Base-by-base conservation (phyloP, 2,329 filamentous ascomycete species). In the Fusarium dimerum region DNA sequence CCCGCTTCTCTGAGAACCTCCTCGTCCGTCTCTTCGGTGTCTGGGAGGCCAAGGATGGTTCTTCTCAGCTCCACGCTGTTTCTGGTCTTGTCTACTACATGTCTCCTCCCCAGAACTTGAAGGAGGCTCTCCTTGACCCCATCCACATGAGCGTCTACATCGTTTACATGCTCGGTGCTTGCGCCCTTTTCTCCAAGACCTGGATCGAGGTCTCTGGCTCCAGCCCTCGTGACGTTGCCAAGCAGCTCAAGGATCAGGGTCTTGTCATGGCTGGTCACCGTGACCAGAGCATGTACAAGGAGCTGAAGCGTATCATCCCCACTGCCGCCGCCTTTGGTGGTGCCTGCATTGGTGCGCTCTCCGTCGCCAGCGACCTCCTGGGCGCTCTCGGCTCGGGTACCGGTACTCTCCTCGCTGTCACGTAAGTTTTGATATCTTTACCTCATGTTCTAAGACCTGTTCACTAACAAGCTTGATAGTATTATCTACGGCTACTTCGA, bases 401-500 rank as follows among this genome's bases (percentile, higher is more conserved):
- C 68, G 92, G 94, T 88, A 99, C 96, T 67, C 83, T 99, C 56
- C 86, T 99, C 73, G 94, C 94, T 75, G 94, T 99, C 71, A 99
- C 95, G 88, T 95, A 86, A 89, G 90, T 88, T 65, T 65, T 49
- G 85, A 6, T 43, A 8, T 34, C 4, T 6, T 18, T 45, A 29
- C 46, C 4, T 10, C 12, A 11, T 12, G 3, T 2, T 39, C 7
- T 26, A 6, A 9, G 10, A 42, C 16, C 1, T 11, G 18, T 10
- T 44, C 60, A 55, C 76, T 71, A 68, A 73, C 63, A 36, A 36
- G 32, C 63, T 66, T 58, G 15, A 15, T 65, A 95, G 91, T 57
- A 99, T 99, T 73, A 99, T 99, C 76, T 99, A 99, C 76, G 91
- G 92, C 61, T 99, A 99, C 80, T 99, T 99, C 68, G 94, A 99